phyloP scores from a whole-genome alignment of 2,329 filamentous ascomycete species.

The Hymenotorrendiella dingleyae region DNA sequence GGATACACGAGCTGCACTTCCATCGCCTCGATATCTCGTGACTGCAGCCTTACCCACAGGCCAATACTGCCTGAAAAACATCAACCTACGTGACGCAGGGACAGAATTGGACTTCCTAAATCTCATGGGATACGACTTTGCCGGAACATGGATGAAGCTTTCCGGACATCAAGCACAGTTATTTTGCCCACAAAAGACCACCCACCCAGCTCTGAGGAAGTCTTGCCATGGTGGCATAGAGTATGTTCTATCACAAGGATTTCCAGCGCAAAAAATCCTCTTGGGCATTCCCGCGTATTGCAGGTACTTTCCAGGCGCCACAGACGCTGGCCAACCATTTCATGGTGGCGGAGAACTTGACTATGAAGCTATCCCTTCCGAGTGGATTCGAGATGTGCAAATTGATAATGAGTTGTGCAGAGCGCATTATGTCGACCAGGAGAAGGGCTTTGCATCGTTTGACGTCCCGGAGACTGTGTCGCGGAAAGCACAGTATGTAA shows the following conservation, averaged over 20 bases:
- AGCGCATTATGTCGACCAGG: not conserved
- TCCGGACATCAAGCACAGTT: constrained; percentile 2
- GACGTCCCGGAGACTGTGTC: not conserved
- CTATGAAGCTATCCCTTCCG: not conserved
- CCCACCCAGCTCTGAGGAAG: not conserved
- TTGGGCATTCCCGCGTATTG: not conserved
- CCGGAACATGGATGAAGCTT: not conserved
- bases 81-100: not conserved
- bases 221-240: not conserved
- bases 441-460: constrained; percentile 2
- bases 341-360: not conserved
- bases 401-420: not conserved
- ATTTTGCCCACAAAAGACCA: not conserved
- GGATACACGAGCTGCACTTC: not conserved
- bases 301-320: not conserved
- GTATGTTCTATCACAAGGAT: not conserved
- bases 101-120: not conserved
- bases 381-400: not conserved
- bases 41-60: not conserved
- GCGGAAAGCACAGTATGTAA: not conserved
- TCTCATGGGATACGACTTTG: constrained; percentile 4
- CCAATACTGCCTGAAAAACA: constrained; percentile 1
- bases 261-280: not conserved
- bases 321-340: not conserved
- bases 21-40: not conserved